Evolutionary conservation across 257 asterid genomes (phyloP).

Genomic region (Fraxinus cuspidata): DNA sequence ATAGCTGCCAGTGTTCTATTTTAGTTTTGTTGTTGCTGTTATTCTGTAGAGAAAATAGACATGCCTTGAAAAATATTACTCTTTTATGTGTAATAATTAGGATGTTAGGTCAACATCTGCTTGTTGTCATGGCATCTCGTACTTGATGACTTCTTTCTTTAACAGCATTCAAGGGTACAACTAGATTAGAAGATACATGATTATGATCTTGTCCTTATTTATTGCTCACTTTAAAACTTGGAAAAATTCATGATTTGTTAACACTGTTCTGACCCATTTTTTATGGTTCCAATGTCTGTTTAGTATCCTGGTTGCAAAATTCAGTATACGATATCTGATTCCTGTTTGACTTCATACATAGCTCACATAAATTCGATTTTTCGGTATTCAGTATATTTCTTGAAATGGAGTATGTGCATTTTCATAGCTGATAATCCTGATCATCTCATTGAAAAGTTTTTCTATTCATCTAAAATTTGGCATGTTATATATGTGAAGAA

Average conservation of each 20-base stretch:
- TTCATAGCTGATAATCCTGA: background rate
- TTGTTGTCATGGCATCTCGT: background rate
- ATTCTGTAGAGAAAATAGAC: background rate
- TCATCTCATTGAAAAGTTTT: background rate
- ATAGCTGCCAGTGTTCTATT: background rate
- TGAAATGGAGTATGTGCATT: background rate
- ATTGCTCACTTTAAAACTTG: background rate
- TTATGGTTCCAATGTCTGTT: background rate
- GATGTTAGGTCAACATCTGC: background rate
- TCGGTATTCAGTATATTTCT: background rate
- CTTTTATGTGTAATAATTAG: background rate
- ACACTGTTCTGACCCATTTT: background rate
- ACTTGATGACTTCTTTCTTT: background rate
- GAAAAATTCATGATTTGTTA: background rate
- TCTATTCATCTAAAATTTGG: background rate
- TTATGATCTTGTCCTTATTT: background rate
- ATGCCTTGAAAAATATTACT: background rate
- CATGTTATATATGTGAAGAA: constrained; percentile 2
- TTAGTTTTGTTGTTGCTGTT: background rate
- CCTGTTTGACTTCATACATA: background rate
- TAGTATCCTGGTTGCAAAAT: background rate
- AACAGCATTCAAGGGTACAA: background rate
- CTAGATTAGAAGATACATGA: background rate
- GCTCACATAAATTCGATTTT: background rate
- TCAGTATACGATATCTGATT: background rate